Evolutionary conservation across 768 basidiomycete genomes (phyloP).

Genomic region (Boletus subcaerulescens): DNA sequence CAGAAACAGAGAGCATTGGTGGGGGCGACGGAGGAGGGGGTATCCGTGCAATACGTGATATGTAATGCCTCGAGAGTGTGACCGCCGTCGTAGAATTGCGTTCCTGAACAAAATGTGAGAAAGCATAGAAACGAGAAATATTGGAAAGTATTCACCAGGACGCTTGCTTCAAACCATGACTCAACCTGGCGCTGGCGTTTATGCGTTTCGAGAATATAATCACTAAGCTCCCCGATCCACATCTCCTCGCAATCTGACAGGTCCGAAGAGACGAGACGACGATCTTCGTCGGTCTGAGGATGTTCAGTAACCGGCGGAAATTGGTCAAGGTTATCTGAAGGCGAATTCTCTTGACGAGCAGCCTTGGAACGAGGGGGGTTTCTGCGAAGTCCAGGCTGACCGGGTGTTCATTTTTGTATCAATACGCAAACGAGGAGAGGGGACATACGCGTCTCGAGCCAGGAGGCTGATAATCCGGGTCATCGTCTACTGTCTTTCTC

Average conservation of each 20-base stretch:
- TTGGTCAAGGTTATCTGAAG: conserved; percentile 22
- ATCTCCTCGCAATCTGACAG: conserved; percentile 78
- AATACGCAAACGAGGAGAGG: neutral
- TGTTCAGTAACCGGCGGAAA: conserved; percentile 18
- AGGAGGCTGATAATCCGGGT: conserved; percentile 54
- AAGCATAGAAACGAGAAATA: neutral
- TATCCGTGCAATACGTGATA: conserved; percentile 43
- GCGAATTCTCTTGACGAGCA: conserved; percentile 27
- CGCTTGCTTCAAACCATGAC: conserved; percentile 67
- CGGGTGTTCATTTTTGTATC: neutral
- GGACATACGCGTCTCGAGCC: conserved; percentile 52
- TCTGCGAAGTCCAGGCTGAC: conserved; percentile 42
- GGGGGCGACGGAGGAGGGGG: conserved; percentile 42
- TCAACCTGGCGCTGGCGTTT: conserved; percentile 71
- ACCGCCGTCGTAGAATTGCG: conserved; percentile 63
- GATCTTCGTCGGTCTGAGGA: conserved; percentile 39
- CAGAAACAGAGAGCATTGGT: conserved; percentile 26
- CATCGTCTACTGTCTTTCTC: conserved; percentile 43
- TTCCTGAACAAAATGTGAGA: conserved; percentile 46
- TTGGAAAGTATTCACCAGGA: conserved; percentile 45
- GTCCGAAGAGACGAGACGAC: conserved; percentile 62
- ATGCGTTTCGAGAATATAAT: conserved; percentile 69
- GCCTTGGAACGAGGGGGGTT: conserved; percentile 40
- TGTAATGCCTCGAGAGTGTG: conserved; percentile 35
- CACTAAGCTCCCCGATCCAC: conserved; percentile 67